Percentiles rank a stretch among this genome's conserved stretches.
Conservation (phyloP, 768 basidiomycete genomes). For the Termitomyces sp. region DNA sequence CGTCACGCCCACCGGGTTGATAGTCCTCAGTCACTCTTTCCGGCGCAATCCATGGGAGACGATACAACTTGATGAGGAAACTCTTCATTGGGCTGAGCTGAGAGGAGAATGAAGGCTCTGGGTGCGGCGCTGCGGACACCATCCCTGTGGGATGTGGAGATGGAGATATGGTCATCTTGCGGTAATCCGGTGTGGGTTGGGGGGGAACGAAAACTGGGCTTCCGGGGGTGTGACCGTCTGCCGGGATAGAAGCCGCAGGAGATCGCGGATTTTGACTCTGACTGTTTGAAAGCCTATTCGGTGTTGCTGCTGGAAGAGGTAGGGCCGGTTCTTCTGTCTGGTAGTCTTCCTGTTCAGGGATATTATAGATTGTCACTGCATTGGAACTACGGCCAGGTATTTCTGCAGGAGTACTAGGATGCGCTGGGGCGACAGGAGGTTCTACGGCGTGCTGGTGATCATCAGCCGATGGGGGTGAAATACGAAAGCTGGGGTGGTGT, state of each 20-base stretch:
- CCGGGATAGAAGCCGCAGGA: constrained; percentile 3
- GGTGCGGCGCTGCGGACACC: constrained; percentile 19
- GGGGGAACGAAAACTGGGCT: constrained; percentile 30
- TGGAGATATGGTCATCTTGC: constrained; percentile 29
- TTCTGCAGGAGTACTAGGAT: constrained; percentile 1
- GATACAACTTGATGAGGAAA: constrained; percentile 35
- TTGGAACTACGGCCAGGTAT: constrained; percentile 6
- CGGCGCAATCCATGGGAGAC: constrained; percentile 43
- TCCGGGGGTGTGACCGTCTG: constrained; percentile 7
- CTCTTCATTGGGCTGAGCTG: constrained; percentile 35
- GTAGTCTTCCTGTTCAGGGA: constrained; percentile 11
- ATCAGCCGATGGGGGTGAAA: constrained; percentile 24
- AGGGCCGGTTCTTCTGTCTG: constrained; percentile 3
- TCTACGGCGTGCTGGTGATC: constrained; percentile 23
- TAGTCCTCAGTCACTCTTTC: constrained; percentile 42
- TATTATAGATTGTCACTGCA: constrained; percentile 14
- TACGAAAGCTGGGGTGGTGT: constrained; percentile 23
- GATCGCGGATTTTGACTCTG: constrained; percentile 3
- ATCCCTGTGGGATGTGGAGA: constrained; percentile 17
- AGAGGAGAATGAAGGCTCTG: constrained; percentile 32
- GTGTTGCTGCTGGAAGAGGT: constrained; percentile 8
- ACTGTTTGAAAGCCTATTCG: constrained; percentile 10
- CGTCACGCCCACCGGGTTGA: constrained; percentile 27
- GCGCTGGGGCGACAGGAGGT: constrained; percentile 13
- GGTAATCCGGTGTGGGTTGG: constrained; percentile 29